These are phyloP conservation scores for Dissoconium aciculare DNA, from an alignment of 2,329 filamentous ascomycete genomes.

Conservation along the genomic window DNA sequence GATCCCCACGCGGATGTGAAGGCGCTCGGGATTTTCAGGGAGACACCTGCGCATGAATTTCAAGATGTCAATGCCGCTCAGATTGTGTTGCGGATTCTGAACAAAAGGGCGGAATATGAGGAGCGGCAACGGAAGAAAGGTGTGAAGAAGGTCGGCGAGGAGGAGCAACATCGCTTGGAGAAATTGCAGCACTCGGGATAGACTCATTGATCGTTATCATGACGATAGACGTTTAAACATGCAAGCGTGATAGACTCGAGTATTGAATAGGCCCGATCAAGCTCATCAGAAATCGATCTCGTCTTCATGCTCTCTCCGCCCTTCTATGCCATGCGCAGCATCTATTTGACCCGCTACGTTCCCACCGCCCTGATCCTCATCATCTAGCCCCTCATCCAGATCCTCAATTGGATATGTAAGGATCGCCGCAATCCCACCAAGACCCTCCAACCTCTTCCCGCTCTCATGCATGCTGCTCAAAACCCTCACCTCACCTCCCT, in stretches of 20 bases:
- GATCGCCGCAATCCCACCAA: constrained; percentile 80
- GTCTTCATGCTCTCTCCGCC: no score
- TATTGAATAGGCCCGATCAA: no score
- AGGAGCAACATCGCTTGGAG: constrained; percentile 17
- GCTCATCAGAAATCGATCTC: no score
- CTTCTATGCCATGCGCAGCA: constrained; percentile 11
- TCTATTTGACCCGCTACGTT: constrained; percentile 10
- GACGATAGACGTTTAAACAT: no score
- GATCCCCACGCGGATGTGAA: constrained; percentile 61
- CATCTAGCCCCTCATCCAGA: constrained; percentile 44
- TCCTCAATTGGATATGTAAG: constrained; percentile 82
- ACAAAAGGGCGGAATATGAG: constrained; percentile 75
- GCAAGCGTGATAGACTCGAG: no score
- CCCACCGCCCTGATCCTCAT: constrained; percentile 10
- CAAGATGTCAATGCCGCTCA: constrained; percentile 79
- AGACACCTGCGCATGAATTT: constrained; percentile 65
- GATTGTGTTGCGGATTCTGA: constrained; percentile 82
- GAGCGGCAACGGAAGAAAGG: constrained; percentile 82
- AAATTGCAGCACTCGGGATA: no score
- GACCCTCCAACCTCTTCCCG: constrained; percentile 63
- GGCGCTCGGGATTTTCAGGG: constrained; percentile 65
- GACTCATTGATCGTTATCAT: no score
- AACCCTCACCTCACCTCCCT: constrained; percentile 78
- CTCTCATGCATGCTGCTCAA: constrained; percentile 90
- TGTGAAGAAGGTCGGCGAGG: constrained; percentile 66